Base-by-base conservation (phyloP, 208 protist species). In the Crithidia thermophila region DNA sequence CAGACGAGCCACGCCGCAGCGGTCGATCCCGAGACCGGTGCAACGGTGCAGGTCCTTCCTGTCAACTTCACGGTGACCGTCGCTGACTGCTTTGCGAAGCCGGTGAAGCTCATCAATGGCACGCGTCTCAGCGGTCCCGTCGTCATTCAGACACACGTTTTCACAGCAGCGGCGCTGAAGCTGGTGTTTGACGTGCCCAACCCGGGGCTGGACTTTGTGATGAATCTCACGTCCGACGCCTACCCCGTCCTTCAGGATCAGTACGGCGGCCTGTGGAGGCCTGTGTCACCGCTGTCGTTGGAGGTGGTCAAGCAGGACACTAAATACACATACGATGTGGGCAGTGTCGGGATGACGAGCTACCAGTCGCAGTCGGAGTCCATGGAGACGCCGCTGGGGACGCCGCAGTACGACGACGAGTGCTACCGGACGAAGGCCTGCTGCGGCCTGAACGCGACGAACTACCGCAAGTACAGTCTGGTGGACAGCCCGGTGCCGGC, bases 291-390 rank as follows among this genome's bases (percentile, higher is more conserved):
- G 51, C 30, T 49, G 47, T 61, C 16, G 23, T 28, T 73, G 1
- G 59, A 65, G 34, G 40, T 73, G 20, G 39, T 73, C 47, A 73
- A 73, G 59, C 58, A 60, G 23, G 62, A 67, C 37, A 47, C 39
- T 28, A 65, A 66, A 49, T 73, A 61, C 58, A 66, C 49, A 4
- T 73, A 73, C 42, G 50, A 66, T 39, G 67, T 73, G 7, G 67
- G 67, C 10, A 59, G 39, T 45, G 25, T 73, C 30, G 42, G 50
- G 10, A 20, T 66, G 47, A 36, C 23, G 45, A 73, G 67, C 58
- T 67, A 73, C 50, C 58, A 55, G 50, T 73, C 67, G 7, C 45
- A 67, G 50, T 73, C 67, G n/a, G 67, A 73, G 58, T 65, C 67
- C 9, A 42, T 66, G 25, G 21, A 36, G 34, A 55, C 62, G 39